Evolutionary conservation across 108 stramenopile genomes (phyloP), one percentile per base, ranked within the genome.

Genomic region (Bacterosira constricta): DNA sequence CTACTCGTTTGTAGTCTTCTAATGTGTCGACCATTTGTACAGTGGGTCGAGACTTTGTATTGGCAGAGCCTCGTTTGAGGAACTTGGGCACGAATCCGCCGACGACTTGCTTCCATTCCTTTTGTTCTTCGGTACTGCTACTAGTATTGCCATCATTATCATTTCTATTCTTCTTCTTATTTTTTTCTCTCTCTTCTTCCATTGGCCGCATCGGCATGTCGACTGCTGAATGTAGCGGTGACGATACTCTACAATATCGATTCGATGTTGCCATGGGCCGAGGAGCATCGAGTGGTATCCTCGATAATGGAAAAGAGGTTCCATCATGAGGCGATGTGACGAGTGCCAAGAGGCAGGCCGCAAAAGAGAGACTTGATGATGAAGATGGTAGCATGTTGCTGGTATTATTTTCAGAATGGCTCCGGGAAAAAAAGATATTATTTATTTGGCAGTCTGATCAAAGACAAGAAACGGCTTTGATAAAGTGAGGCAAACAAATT

Each of bases 1-100:
- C 89, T 36, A 66, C 42, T 13, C 46, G 26, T 61, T 90, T 87
- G 76, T 87, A 90, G 27, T 79, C 82, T 34, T 84, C 59, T 17
- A 90, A 56, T 25, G 70, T 75, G 31, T 69, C 69, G 15, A 89
- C 71, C 18, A 80, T 67, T 62, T 74, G 66, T n/a, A 86, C 45
- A 11, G 56, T 18, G 12, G 44, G 5, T 23, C 18, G 23, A 41
- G 46, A 3, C 27, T 34, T 52, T 9, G 17, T 49, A n/a, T 5
- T 18, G 25, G 34, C 1, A 44, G 62, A 46, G 44, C 58, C 56
- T 38, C 71, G 63, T 50, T 63, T 63, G 42, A 83, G 39, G 9
- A 85, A 63, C 2, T 69, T 78, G n/a, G 84, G 84, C 12, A 85
- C 38, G 45, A 85, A 85, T 25, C 77, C 77, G 7, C 84, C 83